Evolutionary conservation across 202 grass and related monocot species (phyloP), one percentile per base, ranked within the genome.

Genomic region (Bolboschoenoplectus hybrid): DNA sequence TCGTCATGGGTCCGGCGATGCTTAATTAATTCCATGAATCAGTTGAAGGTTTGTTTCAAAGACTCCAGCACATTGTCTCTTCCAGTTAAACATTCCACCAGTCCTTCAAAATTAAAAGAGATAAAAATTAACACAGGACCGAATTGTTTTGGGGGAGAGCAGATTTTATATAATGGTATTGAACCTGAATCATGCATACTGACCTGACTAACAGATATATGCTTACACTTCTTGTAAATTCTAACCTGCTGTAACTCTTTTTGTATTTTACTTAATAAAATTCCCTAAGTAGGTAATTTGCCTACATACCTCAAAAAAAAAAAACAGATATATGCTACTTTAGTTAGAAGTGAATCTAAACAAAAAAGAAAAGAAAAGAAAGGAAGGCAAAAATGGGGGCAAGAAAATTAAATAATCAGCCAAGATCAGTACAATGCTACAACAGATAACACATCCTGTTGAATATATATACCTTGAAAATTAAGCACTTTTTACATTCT

Each of bases 81-180:
- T 78, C 96, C 93, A 56, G 96, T 95, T 70, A 98, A 84, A n/a
- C 73, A 80, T 83, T 95, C 89, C 47, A 98, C 96, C 58, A 95
- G 85, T 60, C 89, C 93, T 98, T 66, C 16, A 84, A 49, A 41
- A 50, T n/a, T 7, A 3, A 14, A 41, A 76, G 63, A 72, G 17
- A 49, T 12, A 63, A 5, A 16, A 40, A 14, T 49, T 10, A 67
- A 19, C 58, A 71, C 14, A 10, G 43, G 43, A 50, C 16, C 43
- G 7, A 9, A 26, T 47, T 40, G 9, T 16, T 8, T 45, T 73
- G 17, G 44, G 17, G 20, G 16, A 73, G 43, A 47, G 17, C 44
- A 49, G 44, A 26, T 47, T 26, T 75, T 53, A 76, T 76, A 14
- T 35, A 35, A 35, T 52, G 19, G 72, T 75, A 52, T 53, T 75